Conservation (phyloP, 805 yeast genomes). For the Pichia scutulata region DNA sequence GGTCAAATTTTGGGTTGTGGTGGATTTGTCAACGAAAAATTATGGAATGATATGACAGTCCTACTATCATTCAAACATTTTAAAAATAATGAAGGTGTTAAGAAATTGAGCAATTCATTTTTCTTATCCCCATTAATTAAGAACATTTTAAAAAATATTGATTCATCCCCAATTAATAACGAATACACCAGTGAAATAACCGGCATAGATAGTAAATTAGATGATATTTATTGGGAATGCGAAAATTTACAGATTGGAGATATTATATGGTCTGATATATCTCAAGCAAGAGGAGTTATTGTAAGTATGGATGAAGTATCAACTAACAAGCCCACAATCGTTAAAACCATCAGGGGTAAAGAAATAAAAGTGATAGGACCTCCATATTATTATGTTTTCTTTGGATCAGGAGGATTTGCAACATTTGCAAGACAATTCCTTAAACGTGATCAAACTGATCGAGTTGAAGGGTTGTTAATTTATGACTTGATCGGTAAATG, state of each 20-base stretch:
- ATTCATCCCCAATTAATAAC: background rate
- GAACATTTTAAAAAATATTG: background rate
- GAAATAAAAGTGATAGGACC: background rate
- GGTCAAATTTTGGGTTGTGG: conserved; percentile 8
- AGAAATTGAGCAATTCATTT: background rate
- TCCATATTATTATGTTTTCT: conserved; percentile 4
- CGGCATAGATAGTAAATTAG: background rate
- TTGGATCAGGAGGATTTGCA: conserved; percentile 8
- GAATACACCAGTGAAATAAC: background rate
- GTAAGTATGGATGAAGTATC: conserved; percentile 1
- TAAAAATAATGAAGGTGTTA: background rate
- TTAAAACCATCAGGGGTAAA: background rate
- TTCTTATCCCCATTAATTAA: background rate
- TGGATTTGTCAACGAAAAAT: conserved; percentile 1
- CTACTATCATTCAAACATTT: background rate
- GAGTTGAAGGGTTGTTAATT: conserved; percentile 6
- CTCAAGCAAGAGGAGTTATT: conserved; percentile 7
- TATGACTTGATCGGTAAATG: conserved; percentile 9
- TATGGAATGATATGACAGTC: background rate
- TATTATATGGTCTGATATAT: conserved; percentile 8
- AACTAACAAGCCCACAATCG: background rate
- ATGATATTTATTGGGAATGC: conserved; percentile 2
- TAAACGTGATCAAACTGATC: conserved; percentile 4
- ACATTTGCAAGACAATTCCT: conserved; percentile 7
- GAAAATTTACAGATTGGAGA: conserved; percentile 5